These are phyloP conservation scores for Mycena filopes DNA, from an alignment of 768 basidiomycete species.

Conservation along the genomic window DNA sequence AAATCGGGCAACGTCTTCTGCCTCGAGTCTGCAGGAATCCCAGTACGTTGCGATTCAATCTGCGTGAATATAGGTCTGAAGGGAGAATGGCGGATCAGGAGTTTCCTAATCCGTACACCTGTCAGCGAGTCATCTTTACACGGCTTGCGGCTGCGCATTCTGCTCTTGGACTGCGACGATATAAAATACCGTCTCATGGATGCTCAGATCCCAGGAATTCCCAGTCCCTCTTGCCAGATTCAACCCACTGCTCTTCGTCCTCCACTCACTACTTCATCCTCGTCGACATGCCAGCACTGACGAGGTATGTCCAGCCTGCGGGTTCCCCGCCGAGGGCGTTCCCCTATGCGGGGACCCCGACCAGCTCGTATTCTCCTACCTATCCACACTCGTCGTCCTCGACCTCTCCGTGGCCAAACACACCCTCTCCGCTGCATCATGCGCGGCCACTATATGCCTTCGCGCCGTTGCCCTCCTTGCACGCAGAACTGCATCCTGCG, in stretches of 20 bases:
- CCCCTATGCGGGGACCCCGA: conserved; percentile 13
- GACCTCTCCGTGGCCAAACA: conserved; percentile 21
- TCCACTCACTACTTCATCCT: neutral
- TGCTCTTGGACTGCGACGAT: conserved; percentile 6
- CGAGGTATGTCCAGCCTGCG: conserved; percentile 25
- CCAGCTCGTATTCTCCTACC: conserved; percentile 27
- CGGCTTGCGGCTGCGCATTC: conserved; percentile 12
- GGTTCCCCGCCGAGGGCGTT: conserved; percentile 15
- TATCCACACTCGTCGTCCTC: conserved; percentile 26
- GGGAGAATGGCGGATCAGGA: no score
- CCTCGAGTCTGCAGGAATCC: neutral
- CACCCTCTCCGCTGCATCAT: conserved; percentile 32
- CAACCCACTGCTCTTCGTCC: neutral
- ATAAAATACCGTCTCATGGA: neutral
- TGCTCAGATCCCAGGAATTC: neutral
- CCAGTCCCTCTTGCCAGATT: neutral
- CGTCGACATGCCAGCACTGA: conserved; percentile 25
- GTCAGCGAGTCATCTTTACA: neutral
- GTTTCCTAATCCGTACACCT: no score
- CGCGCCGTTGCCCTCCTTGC: conserved; percentile 23
- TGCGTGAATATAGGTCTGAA: neutral
- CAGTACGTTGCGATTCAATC: neutral
- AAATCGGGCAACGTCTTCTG: neutral
- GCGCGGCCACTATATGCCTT: conserved; percentile 27
- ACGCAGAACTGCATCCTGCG: conserved; percentile 15